These are phyloP conservation scores for Acidiella bohemica DNA, from an alignment of 495 filamentous ascomycete species.

Conservation along the genomic window DNA sequence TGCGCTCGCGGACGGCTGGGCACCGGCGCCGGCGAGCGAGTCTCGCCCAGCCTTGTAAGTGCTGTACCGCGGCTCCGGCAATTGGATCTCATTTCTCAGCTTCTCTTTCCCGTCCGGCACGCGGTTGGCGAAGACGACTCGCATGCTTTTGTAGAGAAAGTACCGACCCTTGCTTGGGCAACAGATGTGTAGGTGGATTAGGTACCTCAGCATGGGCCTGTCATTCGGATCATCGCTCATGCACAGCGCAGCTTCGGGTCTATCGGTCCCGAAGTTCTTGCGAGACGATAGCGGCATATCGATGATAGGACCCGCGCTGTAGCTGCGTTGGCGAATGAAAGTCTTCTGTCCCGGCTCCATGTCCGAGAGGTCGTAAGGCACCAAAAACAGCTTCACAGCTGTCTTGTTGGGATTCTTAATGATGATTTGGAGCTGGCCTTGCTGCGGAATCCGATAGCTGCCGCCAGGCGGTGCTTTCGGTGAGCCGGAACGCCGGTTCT, in stretches of 20 bases:
- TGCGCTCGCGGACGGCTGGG: slow-evolving; percentile 10
- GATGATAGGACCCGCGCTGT: slow-evolving; percentile 76
- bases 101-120: slow-evolving; percentile 95
- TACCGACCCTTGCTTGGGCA: slow-evolving; percentile 70
- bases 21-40: slow-evolving; percentile 15
- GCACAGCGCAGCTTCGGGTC: slow-evolving; percentile 33
- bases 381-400: slow-evolving; percentile 84
- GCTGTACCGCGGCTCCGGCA: slow-evolving; percentile 76
- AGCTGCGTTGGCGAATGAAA: slow-evolving; percentile 88
- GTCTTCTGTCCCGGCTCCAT: slow-evolving; percentile 95
- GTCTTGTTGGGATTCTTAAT: slow-evolving; percentile 97
- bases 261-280: slow-evolving; percentile 34
- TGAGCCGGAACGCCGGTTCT: slow-evolving; percentile 45
- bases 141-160: slow-evolving; percentile 80
- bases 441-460: slow-evolving; percentile 86
- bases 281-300: slow-evolving; percentile 45
- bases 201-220: slow-evolving; percentile 73
- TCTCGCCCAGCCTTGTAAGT: slow-evolving; percentile 62
- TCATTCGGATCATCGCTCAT: slow-evolving; percentile 40
- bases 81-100: slow-evolving; percentile 77
- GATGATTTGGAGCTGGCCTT: slow-evolving; percentile 90
- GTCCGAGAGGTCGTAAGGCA: slow-evolving; percentile 88
- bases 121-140: slow-evolving; percentile 94
- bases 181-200: slow-evolving; percentile 90
- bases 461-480: slow-evolving; percentile 66